These are phyloP conservation scores for Backusella tarrabulga DNA, from an alignment of 192 early-diverging fungal species.

Conservation along the genomic window DNA sequence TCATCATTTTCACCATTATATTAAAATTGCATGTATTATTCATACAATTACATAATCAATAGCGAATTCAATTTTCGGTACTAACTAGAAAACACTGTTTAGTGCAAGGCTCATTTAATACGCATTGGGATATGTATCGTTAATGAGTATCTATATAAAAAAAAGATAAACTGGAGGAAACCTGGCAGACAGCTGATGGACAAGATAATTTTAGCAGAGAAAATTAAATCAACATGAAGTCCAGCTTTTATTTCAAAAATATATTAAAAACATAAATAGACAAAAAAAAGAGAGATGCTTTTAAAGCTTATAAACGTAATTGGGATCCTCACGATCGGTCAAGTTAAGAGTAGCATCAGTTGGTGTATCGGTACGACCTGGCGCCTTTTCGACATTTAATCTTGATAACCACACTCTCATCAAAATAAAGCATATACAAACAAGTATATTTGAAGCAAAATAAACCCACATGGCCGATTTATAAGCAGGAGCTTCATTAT, in stretches of 20 bases:
- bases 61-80: too few relatives aligned
- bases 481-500: slow-evolving; percentile 2
- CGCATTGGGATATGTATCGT: too few relatives aligned
- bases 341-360: slow-evolving; percentile 13
- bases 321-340: slow-evolving; percentile 21
- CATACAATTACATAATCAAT: too few relatives aligned
- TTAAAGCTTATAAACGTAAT: slow-evolving; percentile 15
- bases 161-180: too few relatives aligned
- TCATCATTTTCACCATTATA: too few relatives aligned
- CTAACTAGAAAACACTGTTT: too few relatives aligned
- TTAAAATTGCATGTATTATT: too few relatives aligned
- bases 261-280: background rate
- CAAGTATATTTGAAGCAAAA: background rate
- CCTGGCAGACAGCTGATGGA: too few relatives aligned
- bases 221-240: too few relatives aligned
- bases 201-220: too few relatives aligned
- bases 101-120: too few relatives aligned
- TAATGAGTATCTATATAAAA: too few relatives aligned
- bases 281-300: background rate
- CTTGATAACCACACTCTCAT: background rate
- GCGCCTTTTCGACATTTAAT: background rate
- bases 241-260: background rate
- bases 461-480: background rate
- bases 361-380: background rate
- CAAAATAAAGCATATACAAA: background rate